Evolutionary conservation across 2,329 filamentous ascomycete genomes (phyloP), one percentile per base, ranked within the genome.

Genomic region (Zarea fungicola): DNA sequence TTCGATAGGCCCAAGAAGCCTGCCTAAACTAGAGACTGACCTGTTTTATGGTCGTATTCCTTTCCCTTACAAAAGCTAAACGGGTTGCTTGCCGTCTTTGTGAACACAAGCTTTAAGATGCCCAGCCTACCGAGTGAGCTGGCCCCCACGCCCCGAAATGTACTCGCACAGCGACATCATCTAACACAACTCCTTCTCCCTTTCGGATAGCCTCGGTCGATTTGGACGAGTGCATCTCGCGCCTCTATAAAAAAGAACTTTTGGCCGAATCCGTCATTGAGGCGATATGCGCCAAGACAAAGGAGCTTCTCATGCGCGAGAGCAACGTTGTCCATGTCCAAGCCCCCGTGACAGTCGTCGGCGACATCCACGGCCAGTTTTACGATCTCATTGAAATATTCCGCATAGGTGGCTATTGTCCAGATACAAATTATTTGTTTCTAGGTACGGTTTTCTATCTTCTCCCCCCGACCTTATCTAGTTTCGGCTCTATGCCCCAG

Each of bases 311-410:
- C 59, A 99, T 99, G 93, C 92, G 95, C 65, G 93, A 99, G 81
- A 97, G 92, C 80, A 99, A 99, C 71, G 93, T 99, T 54, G 93
- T 99, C 52, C 93, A 99, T 68, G 95, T 99, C 54, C 83, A 84
- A 60, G 91, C 93, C 26, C 93, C 93, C 2, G 89, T 99, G 51
- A 99, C 93, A 14, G 93, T 99, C 9, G 93, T 99, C 32, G 93
- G 93, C 57, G 93, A 99, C 67, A 99, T 99, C 58, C 93, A 99
- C 68, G 93, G 93, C 58, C 93, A 99, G 72, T 97, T 97, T 69
- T 92, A 97, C 71, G 93, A 99, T 66, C 74, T 99, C 69, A 97
- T 99, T 90, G 93, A 99, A 74, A 83, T 99, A 47, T 99, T 99
- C 81, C 95, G 95, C 75, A 97, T 99, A 69, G 93, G 93, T 60